Conservation (phyloP, 1,284 basidiomycete genomes). For the Trametes polyzona region DNA sequence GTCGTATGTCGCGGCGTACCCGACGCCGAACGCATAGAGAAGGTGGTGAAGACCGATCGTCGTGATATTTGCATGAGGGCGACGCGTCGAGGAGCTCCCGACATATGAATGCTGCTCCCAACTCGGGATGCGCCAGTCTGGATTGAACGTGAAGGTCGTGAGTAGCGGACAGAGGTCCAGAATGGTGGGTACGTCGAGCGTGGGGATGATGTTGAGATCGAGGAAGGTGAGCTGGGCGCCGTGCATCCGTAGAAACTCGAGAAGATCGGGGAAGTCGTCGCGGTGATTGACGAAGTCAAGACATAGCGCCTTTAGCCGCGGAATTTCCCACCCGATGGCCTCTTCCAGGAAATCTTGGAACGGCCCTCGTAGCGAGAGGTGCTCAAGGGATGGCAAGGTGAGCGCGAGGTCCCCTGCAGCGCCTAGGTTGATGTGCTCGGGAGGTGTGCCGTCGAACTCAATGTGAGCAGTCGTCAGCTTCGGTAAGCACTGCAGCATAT, state of each 20-base stretch:
- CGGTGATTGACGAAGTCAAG: constrained; percentile 51
- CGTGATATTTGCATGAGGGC: constrained; percentile 59
- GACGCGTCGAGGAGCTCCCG: constrained; percentile 45
- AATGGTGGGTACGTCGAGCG: constrained; percentile 56
- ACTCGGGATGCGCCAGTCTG: constrained; percentile 59
- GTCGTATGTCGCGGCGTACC: constrained; percentile 46
- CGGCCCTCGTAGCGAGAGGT: constrained; percentile 62
- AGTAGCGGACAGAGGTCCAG: constrained; percentile 67
- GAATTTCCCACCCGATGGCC: constrained; percentile 65
- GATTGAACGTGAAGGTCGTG: constrained; percentile 67
- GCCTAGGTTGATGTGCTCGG: constrained; percentile 49
- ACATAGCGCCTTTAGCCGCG: constrained; percentile 55
- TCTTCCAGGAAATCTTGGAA: constrained; percentile 70
- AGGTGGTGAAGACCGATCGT: constrained; percentile 74
- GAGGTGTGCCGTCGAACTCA: constrained; percentile 46
- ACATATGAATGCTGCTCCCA: constrained; percentile 34
- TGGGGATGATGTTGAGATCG: constrained; percentile 61
- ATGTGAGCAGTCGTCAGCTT: constrained; percentile 57
- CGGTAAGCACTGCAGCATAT: constrained; percentile 63
- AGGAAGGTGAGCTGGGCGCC: constrained; percentile 61
- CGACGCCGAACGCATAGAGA: constrained; percentile 69
- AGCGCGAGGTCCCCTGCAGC: constrained; percentile 61
- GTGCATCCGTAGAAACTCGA: constrained; percentile 59
- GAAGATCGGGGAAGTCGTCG: constrained; percentile 60
- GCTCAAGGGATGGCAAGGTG: constrained; percentile 56